Percentiles rank a stretch among this genome's conserved stretches.
phyloP scores from a whole-genome alignment of 225 moss, liverwort and hornwort genomes.

The Pseudisothecium myosuroides region DNA sequence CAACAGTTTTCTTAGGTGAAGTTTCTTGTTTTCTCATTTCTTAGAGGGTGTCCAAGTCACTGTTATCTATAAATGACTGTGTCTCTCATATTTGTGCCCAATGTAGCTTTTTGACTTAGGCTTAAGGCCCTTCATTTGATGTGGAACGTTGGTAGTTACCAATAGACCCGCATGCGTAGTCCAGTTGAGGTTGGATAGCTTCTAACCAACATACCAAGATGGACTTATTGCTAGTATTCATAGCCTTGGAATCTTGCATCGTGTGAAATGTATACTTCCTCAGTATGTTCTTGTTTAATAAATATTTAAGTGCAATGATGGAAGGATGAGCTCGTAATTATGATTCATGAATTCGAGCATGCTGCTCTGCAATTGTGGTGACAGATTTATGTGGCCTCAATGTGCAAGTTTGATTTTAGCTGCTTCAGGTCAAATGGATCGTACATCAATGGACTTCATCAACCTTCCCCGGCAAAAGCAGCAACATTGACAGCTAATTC shows the following conservation, averaged over 20 bases:
- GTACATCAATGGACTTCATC: constrained; percentile 20
- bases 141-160: not conserved
- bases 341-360: not conserved
- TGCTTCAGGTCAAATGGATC: constrained; percentile 62
- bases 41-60: not conserved
- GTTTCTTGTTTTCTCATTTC: not conserved
- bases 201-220: not conserved
- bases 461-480: not conserved
- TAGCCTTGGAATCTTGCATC: not conserved
- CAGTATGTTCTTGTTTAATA: not conserved
- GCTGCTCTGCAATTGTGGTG: not conserved
- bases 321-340: not conserved
- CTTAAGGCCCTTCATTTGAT: not conserved
- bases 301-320: not conserved
- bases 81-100: not conserved
- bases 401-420: constrained; percentile 64
- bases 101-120: not conserved
- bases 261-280: not conserved
- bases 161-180: not conserved
- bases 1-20: constrained; percentile 73
- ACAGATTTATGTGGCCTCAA: not conserved
- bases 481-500: not conserved
- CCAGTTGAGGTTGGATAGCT: not conserved
- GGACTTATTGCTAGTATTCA: not conserved
- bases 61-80: not conserved